Percentiles rank a stretch among this genome's conserved stretches.
Evolutionary conservation across 768 basidiomycete species (phyloP).

Genomic region (Dendrothele bispora): DNA sequence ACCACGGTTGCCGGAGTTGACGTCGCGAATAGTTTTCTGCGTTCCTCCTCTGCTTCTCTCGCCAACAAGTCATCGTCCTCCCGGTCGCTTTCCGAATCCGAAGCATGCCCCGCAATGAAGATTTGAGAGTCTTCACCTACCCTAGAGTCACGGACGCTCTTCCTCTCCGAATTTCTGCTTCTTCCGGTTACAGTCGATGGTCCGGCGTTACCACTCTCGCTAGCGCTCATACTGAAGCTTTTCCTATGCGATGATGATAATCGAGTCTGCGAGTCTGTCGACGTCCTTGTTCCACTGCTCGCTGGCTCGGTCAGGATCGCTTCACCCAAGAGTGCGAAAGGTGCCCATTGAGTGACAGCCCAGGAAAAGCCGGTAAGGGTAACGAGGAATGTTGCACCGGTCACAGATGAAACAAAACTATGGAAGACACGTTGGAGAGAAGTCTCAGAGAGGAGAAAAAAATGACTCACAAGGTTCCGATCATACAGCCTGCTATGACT

Average conservation of each 20-base stretch:
- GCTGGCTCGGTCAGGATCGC: slow-evolving; percentile 72
- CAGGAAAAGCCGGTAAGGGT: slow-evolving; percentile 84
- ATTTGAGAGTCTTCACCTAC: slow-evolving; percentile 22
- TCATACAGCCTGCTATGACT: slow-evolving; percentile 76
- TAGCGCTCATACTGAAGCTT: no score
- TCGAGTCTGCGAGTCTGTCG: slow-evolving; percentile 44
- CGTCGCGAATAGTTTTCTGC: no score
- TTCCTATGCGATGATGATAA: neutral
- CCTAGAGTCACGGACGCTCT: slow-evolving; percentile 10
- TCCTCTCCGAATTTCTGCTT: slow-evolving; percentile 9
- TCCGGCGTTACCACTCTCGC: no score
- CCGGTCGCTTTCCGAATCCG: slow-evolving; percentile 26
- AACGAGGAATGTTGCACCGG: slow-evolving; percentile 73
- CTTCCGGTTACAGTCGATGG: no score
- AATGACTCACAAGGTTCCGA: slow-evolving; percentile 80
- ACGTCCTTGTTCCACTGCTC: slow-evolving; percentile 37
- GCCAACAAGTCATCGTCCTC: no score
- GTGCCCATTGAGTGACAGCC: slow-evolving; percentile 92
- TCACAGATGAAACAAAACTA: slow-evolving; percentile 72
- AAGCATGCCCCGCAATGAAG: slow-evolving; percentile 30
- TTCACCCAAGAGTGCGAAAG: slow-evolving; percentile 86
- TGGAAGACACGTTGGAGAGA: neutral
- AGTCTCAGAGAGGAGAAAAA: neutral
- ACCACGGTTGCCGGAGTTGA: no score
- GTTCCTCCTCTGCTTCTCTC: no score